phyloP scores from a whole-genome alignment of 2,329 filamentous ascomycete genomes.

The Phaeosphaeriaceae sp. region DNA sequence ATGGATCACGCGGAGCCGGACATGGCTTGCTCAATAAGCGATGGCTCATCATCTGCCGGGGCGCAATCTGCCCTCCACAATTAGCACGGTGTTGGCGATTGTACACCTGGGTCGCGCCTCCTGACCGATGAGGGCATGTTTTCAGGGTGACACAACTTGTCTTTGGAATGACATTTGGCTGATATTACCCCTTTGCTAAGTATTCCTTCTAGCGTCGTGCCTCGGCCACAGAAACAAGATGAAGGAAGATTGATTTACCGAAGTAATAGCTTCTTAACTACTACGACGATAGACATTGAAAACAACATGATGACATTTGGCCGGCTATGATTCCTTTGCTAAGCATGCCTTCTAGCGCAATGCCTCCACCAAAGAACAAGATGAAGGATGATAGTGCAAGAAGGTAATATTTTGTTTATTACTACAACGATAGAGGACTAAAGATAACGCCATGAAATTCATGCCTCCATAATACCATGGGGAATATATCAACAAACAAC shows the following conservation, averaged over 20 bases:
- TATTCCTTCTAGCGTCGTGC: neutral
- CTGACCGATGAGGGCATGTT: constrained; percentile 6
- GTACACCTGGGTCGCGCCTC: neutral
- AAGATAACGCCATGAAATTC: neutral
- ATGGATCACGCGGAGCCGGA: constrained; percentile 4
- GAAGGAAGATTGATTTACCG: neutral
- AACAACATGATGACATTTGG: neutral
- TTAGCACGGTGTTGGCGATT: neutral
- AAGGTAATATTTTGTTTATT: constrained; percentile 5
- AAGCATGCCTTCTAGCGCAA: neutral
- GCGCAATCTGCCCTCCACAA: constrained; percentile 1
- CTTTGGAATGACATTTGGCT: constrained; percentile 6
- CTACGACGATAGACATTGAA: neutral
- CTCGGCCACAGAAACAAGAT: neutral
- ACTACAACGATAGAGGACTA: neutral
- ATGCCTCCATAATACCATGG: neutral
- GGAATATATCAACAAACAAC: neutral
- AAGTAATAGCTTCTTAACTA: constrained; percentile 1
- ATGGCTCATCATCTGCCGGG: constrained; percentile 6
- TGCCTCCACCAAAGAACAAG: neutral
- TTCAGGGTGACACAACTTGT: constrained; percentile 17
- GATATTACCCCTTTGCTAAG: neutral
- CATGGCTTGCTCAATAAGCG: neutral
- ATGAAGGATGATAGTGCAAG: neutral
- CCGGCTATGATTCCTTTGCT: neutral